These are phyloP conservation scores for Leccinum disarticulatum DNA, from an alignment of 768 basidiomycete genomes.

Conservation along the genomic window DNA sequence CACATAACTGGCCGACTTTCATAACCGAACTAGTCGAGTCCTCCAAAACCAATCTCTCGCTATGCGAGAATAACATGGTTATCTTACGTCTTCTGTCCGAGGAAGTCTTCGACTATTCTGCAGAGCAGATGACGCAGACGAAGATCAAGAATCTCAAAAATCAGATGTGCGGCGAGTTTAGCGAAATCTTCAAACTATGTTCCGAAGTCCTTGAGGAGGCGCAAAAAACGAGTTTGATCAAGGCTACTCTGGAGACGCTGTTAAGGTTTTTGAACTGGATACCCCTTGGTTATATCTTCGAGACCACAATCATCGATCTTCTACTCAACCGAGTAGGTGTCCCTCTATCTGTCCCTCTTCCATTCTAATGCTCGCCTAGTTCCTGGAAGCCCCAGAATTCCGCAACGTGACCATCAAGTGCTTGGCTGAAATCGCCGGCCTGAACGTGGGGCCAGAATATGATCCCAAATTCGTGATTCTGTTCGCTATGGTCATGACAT, in stretches of 20 bases:
- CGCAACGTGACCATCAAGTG: constrained; percentile 97
- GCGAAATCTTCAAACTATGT: constrained; percentile 97
- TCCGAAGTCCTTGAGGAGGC: constrained; percentile 96
- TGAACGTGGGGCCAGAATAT: constrained; percentile 95
- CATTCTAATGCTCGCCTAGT: constrained; percentile 47
- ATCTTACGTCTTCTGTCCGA: constrained; percentile 96
- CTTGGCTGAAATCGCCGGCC: constrained; percentile 91
- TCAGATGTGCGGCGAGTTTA: constrained; percentile 96
- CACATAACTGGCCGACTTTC: constrained; percentile 98
- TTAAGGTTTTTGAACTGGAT: constrained; percentile 99
- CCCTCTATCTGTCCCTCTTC: constrained; percentile 10
- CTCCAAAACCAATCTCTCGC: constrained; percentile 91
- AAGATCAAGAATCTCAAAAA: constrained; percentile 98
- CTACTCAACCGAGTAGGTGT: constrained; percentile 82
- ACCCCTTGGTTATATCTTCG: constrained; percentile 97
- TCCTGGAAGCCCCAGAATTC: constrained; percentile 95
- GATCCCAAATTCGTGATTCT: constrained; percentile 97
- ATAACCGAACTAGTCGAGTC: constrained; percentile 96
- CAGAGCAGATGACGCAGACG: constrained; percentile 97
- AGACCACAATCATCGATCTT: constrained; percentile 95
- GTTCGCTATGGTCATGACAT: constrained; percentile 98
- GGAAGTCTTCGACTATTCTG: constrained; percentile 98
- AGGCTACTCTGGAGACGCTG: constrained; percentile 90
- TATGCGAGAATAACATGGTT: constrained; percentile 99
- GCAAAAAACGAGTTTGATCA: constrained; percentile 93